Percentiles rank a stretch among this genome's conserved stretches.
These are phyloP conservation scores for Lasiodiplodia hormozganensis DNA, from an alignment of 2,329 filamentous ascomycete species.

Conservation along the genomic window DNA sequence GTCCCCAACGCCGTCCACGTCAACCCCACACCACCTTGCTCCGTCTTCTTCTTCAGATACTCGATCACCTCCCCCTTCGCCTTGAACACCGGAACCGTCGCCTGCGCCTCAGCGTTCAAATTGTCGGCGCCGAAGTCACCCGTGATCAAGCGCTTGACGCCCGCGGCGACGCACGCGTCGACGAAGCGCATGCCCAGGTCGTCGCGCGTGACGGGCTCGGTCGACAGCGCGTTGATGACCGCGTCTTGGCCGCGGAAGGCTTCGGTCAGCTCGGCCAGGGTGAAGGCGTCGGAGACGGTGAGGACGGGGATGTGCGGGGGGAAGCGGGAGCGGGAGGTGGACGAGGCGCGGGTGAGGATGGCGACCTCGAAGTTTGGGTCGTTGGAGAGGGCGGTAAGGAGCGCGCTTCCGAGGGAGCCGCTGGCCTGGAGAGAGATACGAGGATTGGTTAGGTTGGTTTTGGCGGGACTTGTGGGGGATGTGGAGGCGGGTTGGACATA, in stretches of 20 bases:
- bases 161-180: slow-evolving; percentile 48
- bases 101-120: slow-evolving; percentile 39
- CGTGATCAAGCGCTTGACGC: slow-evolving; percentile 51
- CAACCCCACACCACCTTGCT: slow-evolving; percentile 7
- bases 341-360: slow-evolving; percentile 41
- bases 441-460: neutral
- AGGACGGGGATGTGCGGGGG: slow-evolving; percentile 38
- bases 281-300: slow-evolving; percentile 38
- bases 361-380: slow-evolving; percentile 44
- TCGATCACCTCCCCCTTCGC: slow-evolving; percentile 45
- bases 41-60: slow-evolving; percentile 41
- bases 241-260: slow-evolving; percentile 48
- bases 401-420: slow-evolving; percentile 37
- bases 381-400: slow-evolving; percentile 42
- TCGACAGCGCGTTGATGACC: slow-evolving; percentile 45
- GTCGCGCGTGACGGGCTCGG: slow-evolving; percentile 38
- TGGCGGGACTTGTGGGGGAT: neutral
- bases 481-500: neutral
- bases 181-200: slow-evolving; percentile 43
- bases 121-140: slow-evolving; percentile 51
- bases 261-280: slow-evolving; percentile 37
- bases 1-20: slow-evolving; percentile 36
- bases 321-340: slow-evolving; percentile 29
- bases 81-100: slow-evolving; percentile 45
- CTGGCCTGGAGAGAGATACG: slow-evolving; percentile 30